Base-by-base conservation (phyloP, 805 yeast genomes). In the Jamesozyma jinghongensis region DNA sequence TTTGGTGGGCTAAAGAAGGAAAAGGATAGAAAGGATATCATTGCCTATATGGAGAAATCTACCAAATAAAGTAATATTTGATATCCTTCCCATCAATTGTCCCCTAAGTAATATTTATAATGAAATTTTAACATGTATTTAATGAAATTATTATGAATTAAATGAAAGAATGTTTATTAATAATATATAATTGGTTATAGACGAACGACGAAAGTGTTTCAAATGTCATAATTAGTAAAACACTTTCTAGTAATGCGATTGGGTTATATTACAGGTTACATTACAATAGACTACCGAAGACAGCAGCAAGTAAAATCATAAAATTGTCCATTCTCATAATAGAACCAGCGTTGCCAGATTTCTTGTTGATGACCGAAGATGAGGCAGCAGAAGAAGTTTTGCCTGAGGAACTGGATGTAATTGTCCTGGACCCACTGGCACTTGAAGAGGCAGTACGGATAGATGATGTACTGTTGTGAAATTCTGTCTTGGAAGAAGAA, bases 1-100 rank as follows among this genome's bases (percentile, higher is more conserved):
- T 92, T 90, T 62, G 98, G 96, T 74, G 98, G 98, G 75, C 79
- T 92, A 71, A 92, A 92, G 88, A 92, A 92, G 79, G 81, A 87
- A 53, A 90, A 87, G 82, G 98, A 92, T 77, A 86, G 97, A 81
- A 85, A 85, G 74, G 97, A 92, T 69, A 74, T 92, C 68, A 71
- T 90, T 62, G 78, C 97, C 59, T 90, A 86, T 83, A 75, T 90
- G 66, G 62, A 59, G 32, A 57, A 60, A 44, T 79, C 80, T 44
- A 52, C 69, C 51, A 73, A 22, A 22, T 22, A 22, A 22, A n/a
- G n/a, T n/a, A n/a, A n/a, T n/a, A n/a, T n/a, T n/a, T n/a, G n/a
- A n/a, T n/a, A n/a, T n/a, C n/a, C n/a, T n/a, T n/a, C n/a, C n/a
- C n/a, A n/a, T n/a, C n/a, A n/a, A n/a, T n/a, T n/a, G n/a, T n/a